Evolutionary conservation across 208 protist genomes (phyloP).

Genomic region (Acanthamoeba rhysodes): DNA sequence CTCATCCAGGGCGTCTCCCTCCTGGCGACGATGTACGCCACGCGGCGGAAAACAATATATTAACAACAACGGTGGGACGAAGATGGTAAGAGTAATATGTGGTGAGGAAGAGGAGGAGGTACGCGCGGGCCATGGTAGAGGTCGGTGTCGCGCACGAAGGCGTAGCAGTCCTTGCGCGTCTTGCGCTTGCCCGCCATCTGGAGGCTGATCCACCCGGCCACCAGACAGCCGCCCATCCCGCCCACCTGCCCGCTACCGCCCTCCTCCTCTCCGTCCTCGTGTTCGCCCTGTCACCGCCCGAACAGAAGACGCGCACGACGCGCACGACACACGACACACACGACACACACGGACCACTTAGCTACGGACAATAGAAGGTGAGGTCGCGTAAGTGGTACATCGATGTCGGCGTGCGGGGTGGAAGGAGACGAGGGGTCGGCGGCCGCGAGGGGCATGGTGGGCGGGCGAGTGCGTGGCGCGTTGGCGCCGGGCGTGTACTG

Average conservation of each 20-base stretch:
- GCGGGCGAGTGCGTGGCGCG: neutral
- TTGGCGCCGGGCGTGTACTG: neutral
- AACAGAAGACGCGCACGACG: no score
- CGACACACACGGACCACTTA: no score
- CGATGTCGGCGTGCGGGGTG: neutral
- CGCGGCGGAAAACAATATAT: no score
- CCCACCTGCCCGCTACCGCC: neutral
- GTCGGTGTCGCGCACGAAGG: slow-evolving; percentile 31
- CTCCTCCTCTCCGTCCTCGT: neutral
- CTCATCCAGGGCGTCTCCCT: slow-evolving; percentile 20
- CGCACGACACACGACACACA: no score
- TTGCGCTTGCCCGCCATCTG: slow-evolving; percentile 67
- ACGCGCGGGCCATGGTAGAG: slow-evolving; percentile 31
- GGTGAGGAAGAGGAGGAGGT: neutral
- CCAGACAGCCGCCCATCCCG: neutral
- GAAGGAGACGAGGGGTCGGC: neutral
- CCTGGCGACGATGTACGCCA: neutral
- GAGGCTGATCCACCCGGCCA: slow-evolving; percentile 8
- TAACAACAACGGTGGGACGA: no score
- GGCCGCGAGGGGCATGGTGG: neutral
- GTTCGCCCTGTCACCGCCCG: neutral
- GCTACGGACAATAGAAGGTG: no score
- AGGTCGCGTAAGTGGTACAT: neutral
- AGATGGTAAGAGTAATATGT: no score
- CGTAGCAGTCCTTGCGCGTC: slow-evolving; percentile 37